A percentile compares a stretch with the other conserved stretches of the same genome.
Evolutionary conservation across 768 basidiomycete genomes (phyloP).

Genomic region (Pleurotus tuoliensis): DNA sequence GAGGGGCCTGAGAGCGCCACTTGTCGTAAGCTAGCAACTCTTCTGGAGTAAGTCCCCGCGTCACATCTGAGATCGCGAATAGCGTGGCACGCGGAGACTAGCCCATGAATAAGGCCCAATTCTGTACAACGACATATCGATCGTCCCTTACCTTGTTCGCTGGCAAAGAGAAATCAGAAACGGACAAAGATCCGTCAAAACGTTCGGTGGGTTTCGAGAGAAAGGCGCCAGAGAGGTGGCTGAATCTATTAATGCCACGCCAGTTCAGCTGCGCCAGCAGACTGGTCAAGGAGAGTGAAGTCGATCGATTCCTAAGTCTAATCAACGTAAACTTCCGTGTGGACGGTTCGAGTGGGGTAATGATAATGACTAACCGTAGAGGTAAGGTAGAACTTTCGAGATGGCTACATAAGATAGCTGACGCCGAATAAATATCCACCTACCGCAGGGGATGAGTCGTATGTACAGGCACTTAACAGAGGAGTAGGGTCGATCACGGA

Average conservation of each 20-base stretch:
- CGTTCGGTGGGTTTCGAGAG: slow-evolving; percentile 32
- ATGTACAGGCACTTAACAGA: too few species aligned
- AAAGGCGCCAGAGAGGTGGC: slow-evolving; percentile 52
- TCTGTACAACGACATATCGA: background rate
- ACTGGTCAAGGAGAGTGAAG: slow-evolving; percentile 1
- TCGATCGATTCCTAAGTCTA: slow-evolving; percentile 2
- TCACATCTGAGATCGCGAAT: slow-evolving; percentile 49
- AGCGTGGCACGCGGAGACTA: slow-evolving; percentile 9
- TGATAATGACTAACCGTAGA: slow-evolving; percentile 38
- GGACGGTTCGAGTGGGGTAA: background rate
- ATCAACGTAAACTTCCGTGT: background rate
- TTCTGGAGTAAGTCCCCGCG: slow-evolving; percentile 50
- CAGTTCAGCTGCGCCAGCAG: slow-evolving; percentile 41
- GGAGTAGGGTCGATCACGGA: too few species aligned
- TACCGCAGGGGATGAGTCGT: background rate
- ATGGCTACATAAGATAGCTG: slow-evolving; percentile 56
- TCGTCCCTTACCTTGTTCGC: background rate
- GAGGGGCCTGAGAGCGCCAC: slow-evolving; percentile 26
- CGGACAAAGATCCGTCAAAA: slow-evolving; percentile 17
- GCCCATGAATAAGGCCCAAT: background rate
- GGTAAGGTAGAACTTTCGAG: slow-evolving; percentile 59
- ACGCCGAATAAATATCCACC: slow-evolving; percentile 41
- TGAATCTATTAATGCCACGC: slow-evolving; percentile 50
- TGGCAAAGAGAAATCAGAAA: slow-evolving; percentile 38
- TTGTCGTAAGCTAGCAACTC: slow-evolving; percentile 33